Base-by-base conservation (phyloP, 148 eudicot species). In the Rhododendron ferrugineum region DNA sequence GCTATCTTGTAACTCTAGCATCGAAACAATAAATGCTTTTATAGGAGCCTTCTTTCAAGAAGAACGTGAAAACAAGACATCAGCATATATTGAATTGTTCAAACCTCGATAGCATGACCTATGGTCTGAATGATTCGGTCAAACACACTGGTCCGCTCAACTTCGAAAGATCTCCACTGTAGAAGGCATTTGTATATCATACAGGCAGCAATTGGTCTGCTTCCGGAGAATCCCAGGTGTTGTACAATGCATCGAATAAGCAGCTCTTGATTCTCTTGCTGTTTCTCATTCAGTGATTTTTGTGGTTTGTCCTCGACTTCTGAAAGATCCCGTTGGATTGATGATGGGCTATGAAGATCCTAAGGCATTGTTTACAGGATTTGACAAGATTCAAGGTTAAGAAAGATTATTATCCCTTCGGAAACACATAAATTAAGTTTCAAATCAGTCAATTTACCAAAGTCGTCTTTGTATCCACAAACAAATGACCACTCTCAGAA, bases 141-240 rank as follows among this genome's bases (percentile, higher is more conserved):
- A 90, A 97, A 97, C 47, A 97, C 91, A 80, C 92, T 90, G 78
- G 99, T 97, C 56, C 99, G 89, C 84, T 97, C 99, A 87, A 97
- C 99, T 92, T 97, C 99, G 87, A 97, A 97, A 83, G 98, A 97
- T 92, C 98, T 93, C 99, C 99, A 97, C 15, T 97, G 98, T 72
- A 97, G 92, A 85, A 97, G 98, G 90, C 98, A 97, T 87, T 97
- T 95, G 84, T 94, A 97, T 49, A 97, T 95, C 40, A 91, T 89
- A 87, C 99, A 97, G 70, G 99, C 99, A 85, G 98, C 99, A 81
- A 94, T 84, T 0, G 99, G 98, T 91, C 94, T 95, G 88, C 86
- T 88, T 72, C 94, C 98, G 26, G 96, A 85, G 88, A 97, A 97
- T 81, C 96, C 98, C 85, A 97, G 83, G 89, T 87, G 95, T 85